Evolutionary conservation across 2,329 filamentous ascomycete genomes (phyloP), one percentile per base, ranked within the genome.

Genomic region (Fusarium verrucosum): DNA sequence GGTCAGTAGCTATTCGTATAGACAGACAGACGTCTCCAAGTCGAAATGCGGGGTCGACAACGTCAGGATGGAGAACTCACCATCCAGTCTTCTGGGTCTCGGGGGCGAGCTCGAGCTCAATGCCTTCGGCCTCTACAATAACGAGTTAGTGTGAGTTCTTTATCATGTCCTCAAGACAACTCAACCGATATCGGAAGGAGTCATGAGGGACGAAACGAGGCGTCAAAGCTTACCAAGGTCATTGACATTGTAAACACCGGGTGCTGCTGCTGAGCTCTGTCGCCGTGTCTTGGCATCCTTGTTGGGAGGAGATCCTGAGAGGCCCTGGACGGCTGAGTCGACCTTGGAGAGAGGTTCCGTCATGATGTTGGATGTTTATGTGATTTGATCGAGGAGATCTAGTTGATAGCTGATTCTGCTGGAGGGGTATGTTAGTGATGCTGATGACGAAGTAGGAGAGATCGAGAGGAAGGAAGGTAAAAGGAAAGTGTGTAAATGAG

Each of bases 61-160:
- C 26, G 5, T 28, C 26, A 28, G 10, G 26, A 28, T 10, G 8
- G 26, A 10, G 9, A 28, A 28, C 90, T 78, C 86, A 96, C 92
- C 92, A 96, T 79, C 92, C 92, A 58, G 93, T 90, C 80, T 89
- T 90, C 78, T 96, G 92, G 52, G 92, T 96, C 80, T 96, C 92
- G 59, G 87, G 83, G 33, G 92, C 88, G 71, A 96, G 89, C 73
- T 88, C 75, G 56, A 96, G 83, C 63, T 91, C 85, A 69, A 87
- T 89, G 53, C 85, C 85, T 73, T 92, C 87, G 74, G 88, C 87
- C 80, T 94, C 92, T 96, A 76, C 8, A 67, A 50, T 8, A 44
- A 17, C 8, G 22, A 36, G 66, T 74, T 50, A 72, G 66, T n/a
- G 43, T 36, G 14, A 25, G 43, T 36, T 50, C 25, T 32, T 17